Evolutionary conservation across 2,329 filamentous ascomycete species (phyloP).

Genomic region (Exophiala bonariae): DNA sequence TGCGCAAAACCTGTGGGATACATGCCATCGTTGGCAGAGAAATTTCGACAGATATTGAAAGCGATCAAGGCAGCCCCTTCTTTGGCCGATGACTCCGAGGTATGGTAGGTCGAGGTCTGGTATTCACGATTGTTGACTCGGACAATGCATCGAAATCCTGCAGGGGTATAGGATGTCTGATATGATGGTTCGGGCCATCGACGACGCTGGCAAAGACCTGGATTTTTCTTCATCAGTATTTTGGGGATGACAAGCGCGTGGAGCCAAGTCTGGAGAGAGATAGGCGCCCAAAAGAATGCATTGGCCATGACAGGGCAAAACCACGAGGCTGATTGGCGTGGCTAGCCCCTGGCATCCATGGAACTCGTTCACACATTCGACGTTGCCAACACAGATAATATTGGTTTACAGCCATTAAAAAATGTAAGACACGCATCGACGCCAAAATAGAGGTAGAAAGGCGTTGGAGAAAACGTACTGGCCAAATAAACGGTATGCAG

Average conservation of each 20-base stretch:
- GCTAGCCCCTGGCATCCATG: no score
- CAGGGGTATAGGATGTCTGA: slow-evolving; percentile 63
- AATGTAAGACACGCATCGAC: slow-evolving; percentile 6
- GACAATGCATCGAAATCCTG: slow-evolving; percentile 83
- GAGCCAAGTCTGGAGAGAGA: not conserved
- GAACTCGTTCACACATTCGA: no score
- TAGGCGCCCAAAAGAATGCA: not conserved
- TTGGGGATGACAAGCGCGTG: not conserved
- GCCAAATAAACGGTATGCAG: slow-evolving; percentile 29
- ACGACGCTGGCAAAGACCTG: slow-evolving; percentile 91
- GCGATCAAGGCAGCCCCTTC: slow-evolving; percentile 94
- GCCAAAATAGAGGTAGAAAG: slow-evolving; percentile 10
- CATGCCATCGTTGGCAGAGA: slow-evolving; percentile 96
- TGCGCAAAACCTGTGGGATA: slow-evolving; percentile 57
- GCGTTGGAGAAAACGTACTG: slow-evolving; percentile 24
- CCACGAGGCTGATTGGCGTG: no score
- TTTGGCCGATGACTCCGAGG: slow-evolving; percentile 77
- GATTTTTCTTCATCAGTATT: not conserved
- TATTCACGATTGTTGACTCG: slow-evolving; percentile 96
- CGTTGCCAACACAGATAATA: no score
- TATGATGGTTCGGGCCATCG: slow-evolving; percentile 91
- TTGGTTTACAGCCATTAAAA: slow-evolving; percentile 8
- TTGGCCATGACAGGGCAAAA: not conserved
- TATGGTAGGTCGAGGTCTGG: slow-evolving; percentile 83
- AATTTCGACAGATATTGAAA: slow-evolving; percentile 97